Evolutionary conservation across 2,329 filamentous ascomycete genomes (phyloP).

Genomic region (Neoarthrinium moseri): DNA sequence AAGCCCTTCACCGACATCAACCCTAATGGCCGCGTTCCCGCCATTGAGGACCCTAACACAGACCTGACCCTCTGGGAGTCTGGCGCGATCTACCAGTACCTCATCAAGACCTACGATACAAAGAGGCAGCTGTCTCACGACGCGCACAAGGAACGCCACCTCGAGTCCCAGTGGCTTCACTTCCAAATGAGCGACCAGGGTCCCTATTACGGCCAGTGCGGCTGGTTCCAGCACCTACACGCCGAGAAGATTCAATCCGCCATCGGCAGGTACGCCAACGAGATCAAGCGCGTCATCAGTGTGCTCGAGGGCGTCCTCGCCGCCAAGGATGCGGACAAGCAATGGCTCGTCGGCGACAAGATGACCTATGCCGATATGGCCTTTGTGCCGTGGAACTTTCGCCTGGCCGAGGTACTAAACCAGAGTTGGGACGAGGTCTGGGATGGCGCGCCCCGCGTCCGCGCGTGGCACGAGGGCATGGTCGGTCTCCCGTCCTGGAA

Average conservation of each 20-base stretch:
- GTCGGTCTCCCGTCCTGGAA: constrained; percentile 29
- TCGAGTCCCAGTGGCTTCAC: constrained; percentile 41
- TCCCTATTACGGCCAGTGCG: constrained; percentile 45
- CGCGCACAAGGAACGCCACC: constrained; percentile 32
- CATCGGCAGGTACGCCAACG: constrained; percentile 40
- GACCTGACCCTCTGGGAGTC: constrained; percentile 11
- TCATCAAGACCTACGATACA: constrained; percentile 32
- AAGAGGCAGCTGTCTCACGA: constrained; percentile 34
- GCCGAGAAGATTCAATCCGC: constrained; percentile 39
- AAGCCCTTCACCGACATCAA: constrained; percentile 23
- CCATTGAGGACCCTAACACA: constrained; percentile 11
- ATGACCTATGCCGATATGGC: constrained; percentile 18
- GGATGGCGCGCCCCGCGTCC: constrained; percentile 22
- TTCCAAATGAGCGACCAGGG: constrained; percentile 45
- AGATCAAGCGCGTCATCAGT: constrained; percentile 40
- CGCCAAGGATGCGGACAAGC: constrained; percentile 17
- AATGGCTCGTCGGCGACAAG: constrained; percentile 18
- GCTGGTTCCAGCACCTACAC: constrained; percentile 40
- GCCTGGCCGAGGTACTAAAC: constrained; percentile 14
- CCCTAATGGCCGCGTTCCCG: constrained; percentile 11
- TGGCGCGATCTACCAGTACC: constrained; percentile 9
- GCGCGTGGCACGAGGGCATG: constrained; percentile 36
- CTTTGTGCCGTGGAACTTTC: constrained; percentile 15
- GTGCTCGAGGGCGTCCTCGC: constrained; percentile 40
- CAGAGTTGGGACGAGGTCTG: constrained; percentile 21